These are phyloP conservation scores for Fagopyrum homotropicum DNA, from an alignment of 148 eudicot genomes.

Conservation along the genomic window DNA sequence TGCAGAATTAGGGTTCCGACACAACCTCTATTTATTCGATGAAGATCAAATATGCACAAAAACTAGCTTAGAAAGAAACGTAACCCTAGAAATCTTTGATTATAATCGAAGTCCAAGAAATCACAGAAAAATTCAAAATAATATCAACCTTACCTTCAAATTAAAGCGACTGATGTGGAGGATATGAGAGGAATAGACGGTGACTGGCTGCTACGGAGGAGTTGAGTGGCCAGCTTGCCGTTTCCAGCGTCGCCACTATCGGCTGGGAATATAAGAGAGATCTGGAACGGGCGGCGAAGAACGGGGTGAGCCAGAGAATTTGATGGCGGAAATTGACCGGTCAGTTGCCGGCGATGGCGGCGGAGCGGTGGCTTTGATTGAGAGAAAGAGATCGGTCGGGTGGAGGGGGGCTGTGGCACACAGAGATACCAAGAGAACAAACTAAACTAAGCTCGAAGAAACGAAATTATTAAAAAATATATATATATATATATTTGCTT, in stretches of 20 bases:
- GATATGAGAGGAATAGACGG: not conserved
- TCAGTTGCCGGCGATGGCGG: not conserved
- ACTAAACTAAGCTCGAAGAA: conserved; percentile 2
- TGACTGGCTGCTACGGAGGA: not conserved
- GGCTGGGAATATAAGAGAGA: not conserved
- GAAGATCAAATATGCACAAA: not conserved
- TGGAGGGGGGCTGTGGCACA: not conserved
- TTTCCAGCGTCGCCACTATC: not conserved
- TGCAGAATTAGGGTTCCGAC: not conserved
- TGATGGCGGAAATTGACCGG: not conserved
- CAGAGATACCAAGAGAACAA: not conserved
- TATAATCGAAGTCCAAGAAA: not conserved
- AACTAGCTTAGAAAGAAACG: not conserved
- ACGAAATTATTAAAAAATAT: not conserved
- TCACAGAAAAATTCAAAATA: not conserved
- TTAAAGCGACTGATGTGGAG: not conserved
- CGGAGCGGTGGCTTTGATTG: not conserved
- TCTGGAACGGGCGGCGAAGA: not conserved
- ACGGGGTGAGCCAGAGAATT: not conserved
- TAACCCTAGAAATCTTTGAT: not conserved
- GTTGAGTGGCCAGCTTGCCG: not conserved
- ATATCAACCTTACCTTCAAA: conserved; percentile 8
- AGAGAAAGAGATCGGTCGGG: not conserved
- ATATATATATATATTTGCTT: too few relatives aligned
- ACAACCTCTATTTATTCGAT: not conserved